Conservation (phyloP, 768 basidiomycete species). For the Tephrocybe rancida region DNA sequence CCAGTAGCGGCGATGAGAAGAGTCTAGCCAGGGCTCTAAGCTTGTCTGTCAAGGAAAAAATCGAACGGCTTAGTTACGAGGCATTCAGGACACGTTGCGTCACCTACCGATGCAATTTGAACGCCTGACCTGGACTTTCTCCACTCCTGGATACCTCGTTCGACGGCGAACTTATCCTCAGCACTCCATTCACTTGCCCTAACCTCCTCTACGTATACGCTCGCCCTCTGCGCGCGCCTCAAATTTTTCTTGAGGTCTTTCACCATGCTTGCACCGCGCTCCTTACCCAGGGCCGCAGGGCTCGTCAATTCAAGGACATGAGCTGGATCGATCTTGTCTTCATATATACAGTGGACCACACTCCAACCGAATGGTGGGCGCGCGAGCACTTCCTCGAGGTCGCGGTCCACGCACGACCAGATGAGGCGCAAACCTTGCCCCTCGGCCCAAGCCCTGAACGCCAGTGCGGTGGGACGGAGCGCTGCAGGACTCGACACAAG, state of each 20-base stretch:
- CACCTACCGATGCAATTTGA: constrained; percentile 53
- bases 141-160: constrained; percentile 60
- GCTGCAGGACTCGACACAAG: constrained; percentile 46
- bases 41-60: constrained; percentile 31
- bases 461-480: constrained; percentile 34
- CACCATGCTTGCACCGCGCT: constrained; percentile 38
- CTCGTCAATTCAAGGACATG: constrained; percentile 42
- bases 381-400: constrained; percentile 53
- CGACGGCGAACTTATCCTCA: constrained; percentile 46
- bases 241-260: constrained; percentile 68
- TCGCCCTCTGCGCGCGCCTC: constrained; percentile 54
- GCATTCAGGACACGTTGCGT: background rate
- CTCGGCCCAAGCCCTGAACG: constrained; percentile 47
- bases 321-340: constrained; percentile 57
- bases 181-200: constrained; percentile 38
- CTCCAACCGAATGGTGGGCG: constrained; percentile 49
- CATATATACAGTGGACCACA: constrained; percentile 62
- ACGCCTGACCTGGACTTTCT: constrained; percentile 51
- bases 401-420: constrained; percentile 60
- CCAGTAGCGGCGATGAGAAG: constrained; percentile 60
- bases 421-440: constrained; percentile 51
- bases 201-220: constrained; percentile 51
- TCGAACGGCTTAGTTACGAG: background rate
- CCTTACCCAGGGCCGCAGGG: constrained; percentile 34
- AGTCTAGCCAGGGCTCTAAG: constrained; percentile 56